Evolutionary conservation across 345 rosid species (phyloP).

Genomic region (Mangifera indica): DNA sequence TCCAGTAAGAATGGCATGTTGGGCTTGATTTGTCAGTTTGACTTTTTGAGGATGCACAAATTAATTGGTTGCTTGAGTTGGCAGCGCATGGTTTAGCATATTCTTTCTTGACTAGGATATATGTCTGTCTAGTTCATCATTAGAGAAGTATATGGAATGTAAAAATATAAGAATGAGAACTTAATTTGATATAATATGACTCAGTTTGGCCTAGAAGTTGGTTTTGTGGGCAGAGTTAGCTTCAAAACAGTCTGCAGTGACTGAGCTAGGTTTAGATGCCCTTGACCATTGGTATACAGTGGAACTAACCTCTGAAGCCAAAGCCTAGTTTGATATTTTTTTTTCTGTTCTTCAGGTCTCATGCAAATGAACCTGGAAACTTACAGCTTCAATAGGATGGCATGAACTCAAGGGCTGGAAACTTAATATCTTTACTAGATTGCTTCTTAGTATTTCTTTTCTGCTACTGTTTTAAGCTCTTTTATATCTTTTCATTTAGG

Average conservation of each 20-base stretch:
- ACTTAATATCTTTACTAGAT: neutral
- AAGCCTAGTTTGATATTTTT: neutral
- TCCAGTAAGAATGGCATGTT: neutral
- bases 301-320: neutral
- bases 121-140: neutral
- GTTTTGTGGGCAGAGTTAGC: neutral
- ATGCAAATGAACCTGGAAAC: neutral
- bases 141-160: neutral
- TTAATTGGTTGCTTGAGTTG: neutral
- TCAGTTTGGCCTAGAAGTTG: neutral
- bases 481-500: neutral
- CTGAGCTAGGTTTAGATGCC: neutral
- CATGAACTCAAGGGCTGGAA: neutral
- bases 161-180: neutral
- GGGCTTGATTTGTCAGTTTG: neutral
- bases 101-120: conserved; percentile 3
- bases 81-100: neutral
- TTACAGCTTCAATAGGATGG: neutral
- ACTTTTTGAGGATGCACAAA: neutral
- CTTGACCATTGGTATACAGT: neutral
- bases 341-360: neutral
- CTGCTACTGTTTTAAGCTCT: conserved; percentile 1
- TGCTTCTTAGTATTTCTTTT: neutral
- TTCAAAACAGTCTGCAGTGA: neutral
- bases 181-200: neutral